A percentile compares a stretch with the other conserved stretches of the same genome.
Conservation (phyloP, 768 basidiomycete genomes). For the Suillus tomentosus region DNA sequence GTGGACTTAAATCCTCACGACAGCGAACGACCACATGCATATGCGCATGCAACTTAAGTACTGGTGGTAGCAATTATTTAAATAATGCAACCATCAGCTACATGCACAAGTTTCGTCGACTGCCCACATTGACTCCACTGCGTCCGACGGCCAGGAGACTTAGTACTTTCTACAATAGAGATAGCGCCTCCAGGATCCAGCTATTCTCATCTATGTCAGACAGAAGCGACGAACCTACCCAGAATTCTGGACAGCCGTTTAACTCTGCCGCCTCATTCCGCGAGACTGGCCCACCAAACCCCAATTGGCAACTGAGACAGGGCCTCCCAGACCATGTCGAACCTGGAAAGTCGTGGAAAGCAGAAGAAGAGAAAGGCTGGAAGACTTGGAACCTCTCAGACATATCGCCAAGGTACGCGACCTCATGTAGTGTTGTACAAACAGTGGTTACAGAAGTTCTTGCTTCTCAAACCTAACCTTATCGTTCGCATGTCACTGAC, state of each 20-base stretch:
- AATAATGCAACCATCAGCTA: neutral
- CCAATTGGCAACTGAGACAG: slow-evolving; percentile 46
- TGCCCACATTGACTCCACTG: neutral
- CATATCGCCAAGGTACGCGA: slow-evolving; percentile 32
- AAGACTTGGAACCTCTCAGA: slow-evolving; percentile 44
- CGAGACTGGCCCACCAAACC: slow-evolving; percentile 40
- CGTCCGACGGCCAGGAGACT: neutral
- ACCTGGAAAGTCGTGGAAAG: slow-evolving; percentile 30
- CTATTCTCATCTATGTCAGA: slow-evolving; percentile 8
- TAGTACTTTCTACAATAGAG: neutral
- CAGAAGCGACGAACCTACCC: slow-evolving; percentile 7
- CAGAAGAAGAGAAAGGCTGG: slow-evolving; percentile 37
- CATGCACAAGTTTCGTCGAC: neutral
- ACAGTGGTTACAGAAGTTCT: neutral
- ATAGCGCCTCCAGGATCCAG: neutral
- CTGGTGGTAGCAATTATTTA: neutral
- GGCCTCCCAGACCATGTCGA: slow-evolving; percentile 29
- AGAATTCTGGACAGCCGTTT: slow-evolving; percentile 17
- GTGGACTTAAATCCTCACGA: neutral
- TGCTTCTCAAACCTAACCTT: slow-evolving; percentile 20
- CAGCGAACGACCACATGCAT: neutral
- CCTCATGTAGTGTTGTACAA: slow-evolving; percentile 14
- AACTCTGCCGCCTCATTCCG: slow-evolving; percentile 34
- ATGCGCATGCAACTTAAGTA: neutral
- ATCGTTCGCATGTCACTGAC: slow-evolving; percentile 25